These are phyloP conservation scores for Apiotrichum montevideense DNA, from an alignment of 1,284 basidiomycete genomes.

Conservation along the genomic window DNA sequence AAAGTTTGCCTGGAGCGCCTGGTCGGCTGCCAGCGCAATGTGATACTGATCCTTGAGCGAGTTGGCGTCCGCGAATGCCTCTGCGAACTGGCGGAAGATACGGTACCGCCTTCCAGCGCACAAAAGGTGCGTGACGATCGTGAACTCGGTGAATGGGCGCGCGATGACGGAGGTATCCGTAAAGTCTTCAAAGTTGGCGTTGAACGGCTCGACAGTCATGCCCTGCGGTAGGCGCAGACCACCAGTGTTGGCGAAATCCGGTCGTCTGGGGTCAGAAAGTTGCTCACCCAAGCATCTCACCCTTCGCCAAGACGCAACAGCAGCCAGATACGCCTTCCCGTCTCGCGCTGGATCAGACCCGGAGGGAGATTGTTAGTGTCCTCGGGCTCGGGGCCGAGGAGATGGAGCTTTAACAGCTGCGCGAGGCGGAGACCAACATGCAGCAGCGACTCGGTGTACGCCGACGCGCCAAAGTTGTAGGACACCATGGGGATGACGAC, in stretches of 20 bases:
- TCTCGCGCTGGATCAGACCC: conserved; percentile 17
- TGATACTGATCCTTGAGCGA: conserved; percentile 18
- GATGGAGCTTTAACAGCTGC: conserved; percentile 19
- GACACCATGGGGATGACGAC: conserved; percentile 19
- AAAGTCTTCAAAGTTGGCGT: conserved; percentile 18
- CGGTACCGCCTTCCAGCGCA: conserved; percentile 17
- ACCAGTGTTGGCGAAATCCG: conserved; percentile 21
- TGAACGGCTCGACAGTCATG: conserved; percentile 17
- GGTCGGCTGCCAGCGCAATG: conserved; percentile 14
- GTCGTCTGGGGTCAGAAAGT: not conserved
- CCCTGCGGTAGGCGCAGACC: conserved; percentile 20
- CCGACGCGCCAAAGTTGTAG: conserved; percentile 23
- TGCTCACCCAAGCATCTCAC: not conserved
- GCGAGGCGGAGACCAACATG: conserved; percentile 19
- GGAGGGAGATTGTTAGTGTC: conserved; percentile 12
- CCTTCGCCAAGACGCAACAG: conserved; percentile 19
- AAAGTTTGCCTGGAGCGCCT: conserved; percentile 16
- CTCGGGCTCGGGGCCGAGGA: conserved; percentile 15
- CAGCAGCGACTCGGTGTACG: conserved; percentile 19
- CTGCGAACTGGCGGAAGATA: conserved; percentile 22
- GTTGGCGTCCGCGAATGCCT: conserved; percentile 17
- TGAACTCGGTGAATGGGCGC: conserved; percentile 13
- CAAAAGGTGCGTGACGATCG: conserved; percentile 12
- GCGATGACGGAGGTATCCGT: conserved; percentile 13
- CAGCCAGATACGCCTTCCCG: conserved; percentile 18